Conservation (phyloP, 768 basidiomycete genomes). For the Mycena epipterygia region DNA sequence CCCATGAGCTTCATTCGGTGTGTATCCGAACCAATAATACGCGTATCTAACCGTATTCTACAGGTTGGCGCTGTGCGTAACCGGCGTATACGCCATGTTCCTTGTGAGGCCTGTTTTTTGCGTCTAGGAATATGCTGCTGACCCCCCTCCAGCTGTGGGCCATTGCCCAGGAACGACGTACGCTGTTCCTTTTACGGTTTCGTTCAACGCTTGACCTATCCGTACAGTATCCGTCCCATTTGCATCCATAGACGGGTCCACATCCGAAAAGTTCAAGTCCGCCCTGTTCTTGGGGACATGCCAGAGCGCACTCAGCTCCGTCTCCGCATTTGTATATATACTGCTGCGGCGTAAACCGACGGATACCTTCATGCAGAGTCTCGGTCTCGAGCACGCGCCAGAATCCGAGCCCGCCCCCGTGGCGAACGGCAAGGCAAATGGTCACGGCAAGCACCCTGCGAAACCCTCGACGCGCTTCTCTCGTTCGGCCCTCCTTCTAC, state of each 20-base stretch:
- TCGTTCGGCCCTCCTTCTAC: conserved; percentile 67
- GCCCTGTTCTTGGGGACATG: conserved; percentile 88
- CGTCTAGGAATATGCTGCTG: not conserved
- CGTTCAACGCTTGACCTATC: conserved; percentile 7
- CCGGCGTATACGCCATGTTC: conserved; percentile 95
- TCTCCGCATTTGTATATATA: conserved; percentile 86
- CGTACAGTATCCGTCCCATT: conserved; percentile 86
- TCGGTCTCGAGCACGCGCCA: conserved; percentile 68
- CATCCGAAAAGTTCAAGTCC: conserved; percentile 84
- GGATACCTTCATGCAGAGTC: conserved; percentile 65
- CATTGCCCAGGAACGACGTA: conserved; percentile 94
- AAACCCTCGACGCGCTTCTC: conserved; percentile 54
- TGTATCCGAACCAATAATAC: not conserved
- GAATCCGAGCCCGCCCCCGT: conserved; percentile 44
- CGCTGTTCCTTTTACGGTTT: conserved; percentile 39
- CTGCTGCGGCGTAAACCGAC: conserved; percentile 68
- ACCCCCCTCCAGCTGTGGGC: conserved; percentile 78
- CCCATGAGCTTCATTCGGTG: conserved; percentile 42
- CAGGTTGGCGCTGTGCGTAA: conserved; percentile 82
- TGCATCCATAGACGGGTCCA: conserved; percentile 71
- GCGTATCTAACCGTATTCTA: conserved; percentile 9
- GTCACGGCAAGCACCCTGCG: conserved; percentile 39
- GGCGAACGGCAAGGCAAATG: conserved; percentile 46
- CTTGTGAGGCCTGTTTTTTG: conserved; percentile 65
- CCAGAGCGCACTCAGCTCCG: conserved; percentile 83